Percentiles rank a stretch among this genome's conserved stretches.
Conservation (phyloP, 768 basidiomycete species). For the Mycena leptocephala region DNA sequence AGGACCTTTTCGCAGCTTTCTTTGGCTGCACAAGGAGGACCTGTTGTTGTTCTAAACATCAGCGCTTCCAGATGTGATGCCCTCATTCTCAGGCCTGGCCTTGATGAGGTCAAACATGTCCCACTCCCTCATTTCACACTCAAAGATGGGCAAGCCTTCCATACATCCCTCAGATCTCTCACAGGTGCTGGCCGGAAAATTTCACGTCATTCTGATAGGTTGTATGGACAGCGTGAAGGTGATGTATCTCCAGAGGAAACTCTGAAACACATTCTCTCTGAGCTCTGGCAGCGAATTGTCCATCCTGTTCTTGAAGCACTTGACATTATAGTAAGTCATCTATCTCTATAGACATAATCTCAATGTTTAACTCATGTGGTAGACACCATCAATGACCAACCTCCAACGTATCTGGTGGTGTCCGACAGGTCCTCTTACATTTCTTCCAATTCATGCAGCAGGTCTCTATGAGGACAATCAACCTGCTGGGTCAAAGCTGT, state of each 20-base stretch:
- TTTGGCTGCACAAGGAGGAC: conserved; percentile 44
- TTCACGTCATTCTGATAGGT: neutral
- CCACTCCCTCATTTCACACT: conserved; percentile 19
- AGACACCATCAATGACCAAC: neutral
- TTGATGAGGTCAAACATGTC: conserved; percentile 19
- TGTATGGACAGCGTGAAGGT: neutral
- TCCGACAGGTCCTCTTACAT: conserved; percentile 45
- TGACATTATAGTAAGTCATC: conserved; percentile 16
- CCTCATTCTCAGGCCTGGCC: conserved; percentile 45
- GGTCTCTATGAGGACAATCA: conserved; percentile 40
- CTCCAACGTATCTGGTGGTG: conserved; percentile 40
- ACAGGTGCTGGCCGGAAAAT: neutral
- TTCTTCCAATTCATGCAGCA: conserved; percentile 54
- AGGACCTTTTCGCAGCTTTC: conserved; percentile 36
- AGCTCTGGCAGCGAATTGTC: neutral
- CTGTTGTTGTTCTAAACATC: conserved; percentile 56
- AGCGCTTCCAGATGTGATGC: conserved; percentile 54
- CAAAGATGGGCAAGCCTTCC: neutral
- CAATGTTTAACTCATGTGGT: conserved; percentile 36
- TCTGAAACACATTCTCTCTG: neutral
- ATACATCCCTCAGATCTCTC: neutral
- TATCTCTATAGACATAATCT: conserved; percentile 42
- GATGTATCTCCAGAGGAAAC: neutral
- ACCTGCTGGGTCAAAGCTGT: conserved; percentile 14
- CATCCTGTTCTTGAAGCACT: conserved; percentile 5